phyloP scores from a whole-genome alignment of 2,329 filamentous ascomycete genomes.

The Metarhizium guizhouense region DNA sequence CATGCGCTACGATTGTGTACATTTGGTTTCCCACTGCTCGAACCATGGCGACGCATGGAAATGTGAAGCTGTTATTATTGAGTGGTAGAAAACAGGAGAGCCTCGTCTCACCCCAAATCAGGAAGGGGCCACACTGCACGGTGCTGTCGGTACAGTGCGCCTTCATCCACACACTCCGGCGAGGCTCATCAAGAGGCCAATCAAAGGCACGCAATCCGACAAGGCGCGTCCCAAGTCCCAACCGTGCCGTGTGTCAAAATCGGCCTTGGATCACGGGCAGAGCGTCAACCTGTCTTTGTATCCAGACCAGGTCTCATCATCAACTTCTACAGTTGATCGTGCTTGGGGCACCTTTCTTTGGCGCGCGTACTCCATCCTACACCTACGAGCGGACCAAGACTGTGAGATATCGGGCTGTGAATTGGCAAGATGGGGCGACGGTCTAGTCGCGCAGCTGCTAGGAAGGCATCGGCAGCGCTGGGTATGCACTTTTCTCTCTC shows the following conservation, averaged over 20 bases:
- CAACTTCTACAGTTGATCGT: background rate
- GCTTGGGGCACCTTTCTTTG: background rate
- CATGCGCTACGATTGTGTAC: too few species aligned
- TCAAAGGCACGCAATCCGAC: conserved; percentile 12
- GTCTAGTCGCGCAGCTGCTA: conserved; percentile 44
- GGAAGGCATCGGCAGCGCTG: conserved; percentile 43
- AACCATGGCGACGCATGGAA: too few species aligned
- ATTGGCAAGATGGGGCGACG: conserved; percentile 27
- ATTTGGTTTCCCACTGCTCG: too few species aligned
- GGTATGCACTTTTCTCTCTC: conserved; percentile 26
- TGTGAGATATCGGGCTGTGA: background rate
- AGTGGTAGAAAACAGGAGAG: too few species aligned
- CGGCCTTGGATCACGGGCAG: background rate
- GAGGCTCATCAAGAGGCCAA: conserved; percentile 13
- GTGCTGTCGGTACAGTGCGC: conserved; percentile 6
- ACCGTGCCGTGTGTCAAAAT: conserved; percentile 8
- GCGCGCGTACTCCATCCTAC: background rate
- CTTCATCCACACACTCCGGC: conserved; percentile 4
- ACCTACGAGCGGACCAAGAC: background rate
- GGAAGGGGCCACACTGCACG: background rate
- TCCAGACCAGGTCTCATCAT: conserved; percentile 1
- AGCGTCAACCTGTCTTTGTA: background rate
- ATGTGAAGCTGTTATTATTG: too few species aligned
- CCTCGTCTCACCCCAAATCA: too few species aligned
- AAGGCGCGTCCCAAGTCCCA: conserved; percentile 16